Evolutionary conservation across 208 protist genomes (phyloP), one percentile per base, ranked within the genome.

Genomic region (Endotrypanum monterogeii): DNA sequence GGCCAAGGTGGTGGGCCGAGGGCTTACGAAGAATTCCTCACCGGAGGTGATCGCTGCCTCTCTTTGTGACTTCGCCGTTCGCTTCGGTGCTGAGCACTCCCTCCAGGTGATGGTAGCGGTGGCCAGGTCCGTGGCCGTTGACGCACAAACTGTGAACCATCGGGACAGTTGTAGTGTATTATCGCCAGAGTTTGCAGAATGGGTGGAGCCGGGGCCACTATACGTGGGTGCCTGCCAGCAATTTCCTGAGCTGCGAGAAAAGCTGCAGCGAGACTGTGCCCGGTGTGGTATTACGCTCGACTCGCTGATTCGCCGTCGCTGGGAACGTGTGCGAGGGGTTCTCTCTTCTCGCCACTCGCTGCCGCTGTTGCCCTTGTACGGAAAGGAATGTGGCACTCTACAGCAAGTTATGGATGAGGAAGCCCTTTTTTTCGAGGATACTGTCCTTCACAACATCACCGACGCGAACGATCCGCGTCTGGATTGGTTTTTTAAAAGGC

Each of bases 401-500:
- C 83, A 92, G 71, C 86, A 93, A 74, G 72, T 86, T 4, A 94
- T 96, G 92, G 89, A 93, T 11, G 88, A 93, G 71, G 92, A 96
- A 73, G 89, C 88, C 3, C 23, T 80, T 28, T 81, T 96, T 25
- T 96, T 94, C 41, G 70, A 77, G 5, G 57, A 86, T 5, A 74
- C 73, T 7, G 73, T 65, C 25, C 35, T 89, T 39, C 74, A 61
- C 2, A 32, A 39, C 23, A 71, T 41, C 2, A 48, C 25, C 12
- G 44, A 76, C 32, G 51, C 63, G 23, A 25, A n/a, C 12, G 68
- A 77, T 30, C 71, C 70, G 28, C 57, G 63, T 30, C 68, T 80
- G 23, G 48, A 73, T 0, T 35, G 3, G 11, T 28, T 75, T 3
- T 78, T 79, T 50, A 25, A 71, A 16, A 58, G 73, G 41, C 69